Evolutionary conservation across 371 early-diverging fungal species (phyloP), one percentile per base, ranked within the genome.

Genomic region (Cokeromyces recurvatus): DNA sequence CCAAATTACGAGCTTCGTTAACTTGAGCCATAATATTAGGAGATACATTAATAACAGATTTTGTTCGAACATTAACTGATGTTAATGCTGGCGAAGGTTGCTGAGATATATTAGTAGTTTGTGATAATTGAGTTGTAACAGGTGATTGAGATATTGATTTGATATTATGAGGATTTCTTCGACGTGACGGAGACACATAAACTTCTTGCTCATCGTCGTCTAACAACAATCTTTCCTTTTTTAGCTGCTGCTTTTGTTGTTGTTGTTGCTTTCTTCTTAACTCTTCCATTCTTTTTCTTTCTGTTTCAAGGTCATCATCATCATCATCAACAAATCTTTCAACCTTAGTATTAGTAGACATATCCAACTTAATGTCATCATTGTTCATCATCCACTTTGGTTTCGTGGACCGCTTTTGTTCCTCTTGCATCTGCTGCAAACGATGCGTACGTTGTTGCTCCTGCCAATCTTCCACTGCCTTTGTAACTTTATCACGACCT

Each of bases 401-500:
- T 24, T 62, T 49, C 2, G 48, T 39, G 5, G 71, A 51, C 11
- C 55, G 57, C 6, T 42, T 44, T 25, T 66, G 55, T n/a, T 72
- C 62, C 3, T 68, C 69, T 24, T 65, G 57, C 61, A 65, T 53
- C 24, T 70, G 67, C 4, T 66, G 63, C 4, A 67, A 51, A 17
- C 68, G 51, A 1, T 52, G 51, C 14, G 59, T 35, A 7, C 64
- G 67, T 45, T 78, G 67, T 6, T 74, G 63, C 22, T 78, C 81
- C 34, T 78, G 64, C 65, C 84, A 74, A 38, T 84, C 77, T n/a
- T 76, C 84, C 22, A 84, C 78, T 9, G 79, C 79, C 19, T 78
- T 76, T 35, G 77, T 77, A 6, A 87, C 69, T 41, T 78, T 81
- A 51, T 84, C 76, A 25, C 82, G 79, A 21, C 88, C 86, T 41